Evolutionary conservation across 352 stramenopile species (phyloP).

Genomic region (Poterioochromonas sp.): DNA sequence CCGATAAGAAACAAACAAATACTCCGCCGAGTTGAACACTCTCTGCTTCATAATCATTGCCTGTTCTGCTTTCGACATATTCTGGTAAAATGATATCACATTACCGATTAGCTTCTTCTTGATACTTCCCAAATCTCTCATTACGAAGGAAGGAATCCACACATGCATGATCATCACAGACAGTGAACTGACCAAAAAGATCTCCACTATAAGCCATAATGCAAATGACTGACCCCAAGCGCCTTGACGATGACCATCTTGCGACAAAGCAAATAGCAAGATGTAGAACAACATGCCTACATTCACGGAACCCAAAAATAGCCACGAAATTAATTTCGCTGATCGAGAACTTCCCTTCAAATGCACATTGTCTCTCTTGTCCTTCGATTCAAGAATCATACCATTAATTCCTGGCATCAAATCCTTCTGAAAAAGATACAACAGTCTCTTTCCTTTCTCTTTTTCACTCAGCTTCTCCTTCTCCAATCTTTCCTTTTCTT

Average conservation of each 20-base stretch:
- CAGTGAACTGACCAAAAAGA: not conserved
- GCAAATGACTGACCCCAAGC: not conserved
- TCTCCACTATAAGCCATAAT: not conserved
- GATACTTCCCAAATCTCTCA: not conserved
- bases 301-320: not conserved
- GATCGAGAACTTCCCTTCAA: not conserved
- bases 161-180: not conserved
- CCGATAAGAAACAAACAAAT: conserved; percentile 21
- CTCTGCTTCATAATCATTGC: not conserved
- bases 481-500: not conserved
- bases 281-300: not conserved
- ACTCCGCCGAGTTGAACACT: not conserved
- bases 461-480: not conserved
- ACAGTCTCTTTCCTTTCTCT: not conserved
- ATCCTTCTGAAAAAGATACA: conserved; percentile 23
- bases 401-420: not conserved
- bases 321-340: not conserved
- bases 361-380: not conserved
- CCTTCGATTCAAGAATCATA: conserved; percentile 12
- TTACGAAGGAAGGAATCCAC: not conserved
- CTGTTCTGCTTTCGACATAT: not conserved
- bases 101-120: not conserved
- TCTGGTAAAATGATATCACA: not conserved
- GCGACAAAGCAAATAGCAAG: not conserved
- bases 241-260: not conserved